phyloP scores from a whole-genome alignment of 1,284 basidiomycete species.

The Marasmius fiardii region DNA sequence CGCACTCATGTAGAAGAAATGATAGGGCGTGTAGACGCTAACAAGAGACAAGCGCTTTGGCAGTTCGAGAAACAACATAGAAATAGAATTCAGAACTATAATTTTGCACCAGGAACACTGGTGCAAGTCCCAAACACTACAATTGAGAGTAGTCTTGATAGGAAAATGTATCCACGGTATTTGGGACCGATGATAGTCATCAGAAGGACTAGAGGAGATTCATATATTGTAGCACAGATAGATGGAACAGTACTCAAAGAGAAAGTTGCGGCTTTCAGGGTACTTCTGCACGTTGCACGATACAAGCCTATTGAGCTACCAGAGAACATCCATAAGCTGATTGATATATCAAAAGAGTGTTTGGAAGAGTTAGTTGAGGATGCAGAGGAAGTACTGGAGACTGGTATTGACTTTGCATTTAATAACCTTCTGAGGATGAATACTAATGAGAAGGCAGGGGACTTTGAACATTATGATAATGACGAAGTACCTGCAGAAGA shows the following conservation, averaged over 20 bases:
- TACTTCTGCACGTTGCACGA: constrained; percentile 1
- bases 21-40: background rate
- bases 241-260: constrained; percentile 4
- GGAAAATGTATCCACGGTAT: constrained; percentile 9
- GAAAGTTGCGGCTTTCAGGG: constrained; percentile 2
- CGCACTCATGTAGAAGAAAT: constrained; percentile 3
- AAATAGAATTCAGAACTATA: constrained; percentile 2
- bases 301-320: constrained; percentile 6
- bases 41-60: background rate
- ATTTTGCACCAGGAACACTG: constrained; percentile 6
- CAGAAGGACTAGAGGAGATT: constrained; percentile 2
- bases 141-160: constrained; percentile 7
- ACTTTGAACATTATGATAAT: background rate
- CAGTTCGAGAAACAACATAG: constrained; percentile 4
- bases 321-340: constrained; percentile 4
- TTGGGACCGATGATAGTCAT: constrained; percentile 8
- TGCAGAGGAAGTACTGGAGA: background rate
- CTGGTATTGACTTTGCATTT: background rate
- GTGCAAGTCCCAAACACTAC: constrained; percentile 3
- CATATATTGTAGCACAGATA: constrained; percentile 7
- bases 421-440: background rate
- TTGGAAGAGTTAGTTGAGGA: constrained; percentile 3
- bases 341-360: background rate
- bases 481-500: background rate
- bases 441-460: too few species aligned